A percentile compares a stretch with the other conserved stretches of the same genome.
These are phyloP conservation scores for Botrytis porri DNA, from an alignment of 2,329 filamentous ascomycete genomes.

Conservation along the genomic window DNA sequence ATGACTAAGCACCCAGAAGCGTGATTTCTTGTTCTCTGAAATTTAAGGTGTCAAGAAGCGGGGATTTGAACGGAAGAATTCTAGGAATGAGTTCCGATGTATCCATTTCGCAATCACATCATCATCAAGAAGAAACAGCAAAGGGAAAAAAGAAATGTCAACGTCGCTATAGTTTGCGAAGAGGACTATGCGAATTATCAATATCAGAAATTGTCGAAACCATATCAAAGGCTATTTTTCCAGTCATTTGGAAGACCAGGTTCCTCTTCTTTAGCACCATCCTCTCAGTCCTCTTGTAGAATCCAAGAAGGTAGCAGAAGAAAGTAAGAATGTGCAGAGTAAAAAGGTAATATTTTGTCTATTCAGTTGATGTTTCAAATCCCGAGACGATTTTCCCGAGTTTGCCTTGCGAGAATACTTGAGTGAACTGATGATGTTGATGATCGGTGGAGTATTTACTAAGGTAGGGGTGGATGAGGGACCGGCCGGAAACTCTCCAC, in stretches of 20 bases:
- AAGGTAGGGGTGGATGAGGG: not conserved
- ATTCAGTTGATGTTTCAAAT: not conserved
- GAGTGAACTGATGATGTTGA: not conserved
- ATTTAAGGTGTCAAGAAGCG: not conserved
- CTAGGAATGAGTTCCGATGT: constrained; percentile 1
- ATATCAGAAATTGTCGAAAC: not conserved
- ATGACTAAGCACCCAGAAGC: constrained; percentile 2
- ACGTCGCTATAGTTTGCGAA: not conserved
- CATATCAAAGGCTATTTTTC: not conserved
- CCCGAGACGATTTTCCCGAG: not conserved
- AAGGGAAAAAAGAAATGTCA: not conserved
- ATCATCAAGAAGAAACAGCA: not conserved
- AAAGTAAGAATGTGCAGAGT: not conserved
- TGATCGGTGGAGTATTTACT: not conserved
- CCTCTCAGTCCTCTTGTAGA: not conserved
- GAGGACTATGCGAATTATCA: not conserved
- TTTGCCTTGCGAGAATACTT: not conserved
- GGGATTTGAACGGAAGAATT: not conserved
- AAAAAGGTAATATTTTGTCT: not conserved
- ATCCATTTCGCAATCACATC: not conserved
- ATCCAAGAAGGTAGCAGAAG: not conserved
- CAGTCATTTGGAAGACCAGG: not conserved
- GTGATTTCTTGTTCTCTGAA: not conserved
- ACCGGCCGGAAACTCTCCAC: not conserved
- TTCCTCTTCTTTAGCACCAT: not conserved